Percentiles rank a stretch among this genome's conserved stretches.
phyloP scores from a whole-genome alignment of 2,329 filamentous ascomycete genomes.

The Fusarium setosum region DNA sequence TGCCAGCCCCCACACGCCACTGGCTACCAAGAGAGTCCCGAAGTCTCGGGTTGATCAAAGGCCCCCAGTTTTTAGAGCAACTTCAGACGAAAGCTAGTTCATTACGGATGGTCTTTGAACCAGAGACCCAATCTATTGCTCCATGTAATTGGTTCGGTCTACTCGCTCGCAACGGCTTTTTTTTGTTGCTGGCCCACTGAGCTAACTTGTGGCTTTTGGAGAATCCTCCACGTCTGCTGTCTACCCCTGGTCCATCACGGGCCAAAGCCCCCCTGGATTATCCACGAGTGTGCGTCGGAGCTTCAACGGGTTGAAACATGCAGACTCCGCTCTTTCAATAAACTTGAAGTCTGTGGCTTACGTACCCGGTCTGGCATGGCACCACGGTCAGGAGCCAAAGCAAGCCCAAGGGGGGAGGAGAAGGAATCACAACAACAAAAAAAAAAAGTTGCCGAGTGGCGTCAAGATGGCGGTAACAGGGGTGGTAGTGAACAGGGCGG shows the following conservation, averaged over 20 bases:
- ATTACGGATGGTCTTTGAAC: neutral
- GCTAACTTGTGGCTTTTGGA: neutral
- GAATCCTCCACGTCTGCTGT: too few species aligned
- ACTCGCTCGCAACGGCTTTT: constrained; percentile 22
- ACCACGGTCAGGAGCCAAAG: constrained; percentile 18
- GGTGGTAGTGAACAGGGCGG: too few species aligned
- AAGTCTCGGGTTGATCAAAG: constrained; percentile 11
- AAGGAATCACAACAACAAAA: neutral
- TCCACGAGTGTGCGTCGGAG: constrained; percentile 14
- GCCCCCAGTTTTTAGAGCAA: neutral
- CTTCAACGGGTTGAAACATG: constrained; percentile 28
- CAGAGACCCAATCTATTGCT: neutral
- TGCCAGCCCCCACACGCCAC: constrained; percentile 29
- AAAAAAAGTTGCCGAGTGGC: constrained; percentile 1
- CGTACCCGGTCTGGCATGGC: constrained; percentile 14
- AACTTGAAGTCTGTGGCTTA: constrained; percentile 26
- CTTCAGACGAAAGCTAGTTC: neutral
- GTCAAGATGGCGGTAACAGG: neutral
- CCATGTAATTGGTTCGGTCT: constrained; percentile 18
- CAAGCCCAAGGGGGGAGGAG: neutral
- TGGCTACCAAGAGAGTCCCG: constrained; percentile 6
- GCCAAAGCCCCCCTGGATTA: constrained; percentile 17
- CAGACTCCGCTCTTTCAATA: constrained; percentile 21
- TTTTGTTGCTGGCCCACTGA: neutral
- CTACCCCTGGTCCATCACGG: constrained; percentile 26